Evolutionary conservation across 2,329 filamentous ascomycete species (phyloP), one percentile per base, ranked within the genome.

Genomic region (Botryotinia convoluta): DNA sequence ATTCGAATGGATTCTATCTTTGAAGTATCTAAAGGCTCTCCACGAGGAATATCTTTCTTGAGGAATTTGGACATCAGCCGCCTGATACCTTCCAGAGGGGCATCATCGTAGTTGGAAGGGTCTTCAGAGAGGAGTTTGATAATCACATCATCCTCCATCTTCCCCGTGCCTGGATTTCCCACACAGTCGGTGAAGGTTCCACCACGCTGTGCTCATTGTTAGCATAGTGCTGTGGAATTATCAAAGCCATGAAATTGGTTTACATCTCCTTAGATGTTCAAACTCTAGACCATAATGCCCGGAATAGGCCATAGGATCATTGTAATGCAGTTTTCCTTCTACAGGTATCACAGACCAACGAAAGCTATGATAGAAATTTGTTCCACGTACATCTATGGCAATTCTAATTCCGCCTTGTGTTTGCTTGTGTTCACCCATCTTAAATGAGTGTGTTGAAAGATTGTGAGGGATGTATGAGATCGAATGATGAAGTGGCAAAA

Each of bases 111-210:
- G 84, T 97, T 97, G 72, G 89, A 87, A 3, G 95, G 95, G 81
- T 97, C 95, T 79, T 95, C 94, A 3, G 94, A 97, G 29, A 97
- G 89, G 3, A 97, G 89, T 84, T 97, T 97, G 83, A 96, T 94
- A 72, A 97, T 86, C 70, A 94, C 87, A 80, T 96, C 92, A 81
- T 95, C 89, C 82, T 90, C 86, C 86, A 91, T 90, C 78, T 85
- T 87, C 29, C 87, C 92, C 77, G 86, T 91, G 78, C 87, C 90
- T 8, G 92, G 88, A 79, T 95, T 95, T 76, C 93, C 94, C 32
- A 97, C 92, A 80, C 94, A 97, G 83, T 97, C 94, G 57, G 94
- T 97, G 81, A 97, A 97, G 42, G 94, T 97, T 73, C 94, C 94
- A 77, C 94, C 94, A 75, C 94, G 91, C 86, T 90, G 76, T 69